phyloP scores from a whole-genome alignment of 1,139 yeast genomes.

The Sugiyamaella paludigena region DNA sequence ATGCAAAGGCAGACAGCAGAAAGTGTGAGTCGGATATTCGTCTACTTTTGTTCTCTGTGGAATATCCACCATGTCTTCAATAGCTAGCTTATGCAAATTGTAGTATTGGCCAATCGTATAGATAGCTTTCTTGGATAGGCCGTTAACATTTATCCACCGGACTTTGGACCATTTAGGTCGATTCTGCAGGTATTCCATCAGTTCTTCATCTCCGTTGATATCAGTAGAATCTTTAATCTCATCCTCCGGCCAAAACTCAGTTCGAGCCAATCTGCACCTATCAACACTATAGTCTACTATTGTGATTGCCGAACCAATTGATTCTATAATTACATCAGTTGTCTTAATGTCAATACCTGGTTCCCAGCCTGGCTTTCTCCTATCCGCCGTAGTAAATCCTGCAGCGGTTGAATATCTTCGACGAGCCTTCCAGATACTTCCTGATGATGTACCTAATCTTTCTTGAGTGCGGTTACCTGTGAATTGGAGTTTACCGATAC shows the following conservation, averaged over 20 bases:
- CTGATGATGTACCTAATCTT: not conserved
- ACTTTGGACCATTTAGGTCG: constrained; percentile 50
- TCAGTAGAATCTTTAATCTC: not conserved
- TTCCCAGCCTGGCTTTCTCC: constrained; percentile 48
- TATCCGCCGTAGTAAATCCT: constrained; percentile 23
- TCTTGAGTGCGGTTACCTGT: too few relatives aligned
- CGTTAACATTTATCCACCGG: constrained; percentile 56
- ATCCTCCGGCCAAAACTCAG: constrained; percentile 25
- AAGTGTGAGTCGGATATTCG: constrained; percentile 47
- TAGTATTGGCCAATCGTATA: constrained; percentile 43
- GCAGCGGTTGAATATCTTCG: constrained; percentile 23
- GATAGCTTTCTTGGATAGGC: constrained; percentile 55
- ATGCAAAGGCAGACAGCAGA: constrained; percentile 51
- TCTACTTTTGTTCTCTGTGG: constrained; percentile 58
- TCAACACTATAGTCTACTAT: constrained; percentile 46
- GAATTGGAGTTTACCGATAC: too few relatives aligned
- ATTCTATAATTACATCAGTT: constrained; percentile 47
- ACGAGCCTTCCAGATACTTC: constrained; percentile 1
- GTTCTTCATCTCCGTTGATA: constrained; percentile 21
- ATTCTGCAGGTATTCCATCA: constrained; percentile 26
- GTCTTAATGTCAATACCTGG: constrained; percentile 53
- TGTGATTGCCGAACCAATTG: constrained; percentile 49
- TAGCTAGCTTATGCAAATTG: constrained; percentile 48
- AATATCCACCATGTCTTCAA: constrained; percentile 58
- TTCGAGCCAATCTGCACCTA: constrained; percentile 44